Evolutionary conservation across 1,139 yeast species (phyloP), one percentile per base, ranked within the genome.

Genomic region (Suhomyces anneliseae): DNA sequence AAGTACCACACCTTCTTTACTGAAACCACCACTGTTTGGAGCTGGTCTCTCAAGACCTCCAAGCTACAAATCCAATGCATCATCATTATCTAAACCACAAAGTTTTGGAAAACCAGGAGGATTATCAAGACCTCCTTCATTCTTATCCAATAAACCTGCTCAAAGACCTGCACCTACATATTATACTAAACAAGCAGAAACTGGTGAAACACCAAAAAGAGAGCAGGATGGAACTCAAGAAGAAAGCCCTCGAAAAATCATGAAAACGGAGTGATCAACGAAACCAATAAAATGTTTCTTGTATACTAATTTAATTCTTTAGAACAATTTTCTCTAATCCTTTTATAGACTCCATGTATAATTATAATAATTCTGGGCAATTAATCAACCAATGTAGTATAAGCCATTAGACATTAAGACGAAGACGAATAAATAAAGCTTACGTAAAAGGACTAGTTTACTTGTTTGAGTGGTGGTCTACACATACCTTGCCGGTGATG

Each of bases 61-160:
- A 7, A 51, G 55, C 40, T 52, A 49, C 40, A 53, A 45, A 31
- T 45, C 54, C 26, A 47, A 40, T 29, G 36, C 14, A 6, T 9
- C 43, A 2, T 43, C 49, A 8, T 43, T 52, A 37, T 44, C 51
- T 42, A 51, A 50, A 34, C 58, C 58, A 0, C 57, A 47, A 36
- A 46, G 55, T 31, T 53, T 53, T 40, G 54, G 52, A 14, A 59
- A 55, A 46, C 58, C 61, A 7, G 59, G 55, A 12, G 58, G 59
- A 5, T 54, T 61, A 41, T 51, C 58, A 10, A 54, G 56, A 42
- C 66, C 66, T 4, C 63, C 64, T 7, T 55, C 61, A 39, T 61
- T 58, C 43, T 50, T 58, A 31, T 53, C 62, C 6, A 61, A 55
- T 40, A 61, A 61, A 43, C 56, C 56, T 8, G 27, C 45, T 7